A percentile compares a stretch with the other conserved stretches of the same genome.
Conservation (phyloP, 2,329 filamentous ascomycete genomes). For the Aspergillus alliaceus region DNA sequence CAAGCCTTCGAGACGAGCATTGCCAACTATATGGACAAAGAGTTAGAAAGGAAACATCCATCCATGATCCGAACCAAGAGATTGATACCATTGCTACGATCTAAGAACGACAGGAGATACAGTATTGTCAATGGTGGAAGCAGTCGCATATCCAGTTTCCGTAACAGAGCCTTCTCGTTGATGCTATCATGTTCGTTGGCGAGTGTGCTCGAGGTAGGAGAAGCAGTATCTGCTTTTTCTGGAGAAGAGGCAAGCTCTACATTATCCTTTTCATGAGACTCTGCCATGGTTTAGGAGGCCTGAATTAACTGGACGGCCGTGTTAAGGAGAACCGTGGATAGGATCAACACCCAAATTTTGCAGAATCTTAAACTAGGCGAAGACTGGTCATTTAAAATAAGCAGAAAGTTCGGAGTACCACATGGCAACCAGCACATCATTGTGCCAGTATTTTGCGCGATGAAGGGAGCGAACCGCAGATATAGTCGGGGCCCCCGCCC, state of each 20-base stretch:
- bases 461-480: slow-evolving; percentile 8
- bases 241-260: not conserved
- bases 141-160: slow-evolving; percentile 46
- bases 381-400: not conserved
- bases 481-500: not conserved
- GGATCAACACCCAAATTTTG: not conserved
- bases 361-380: not conserved
- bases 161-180: slow-evolving; percentile 41
- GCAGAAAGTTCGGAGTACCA: not conserved
- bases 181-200: slow-evolving; percentile 24
- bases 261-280: slow-evolving; percentile 7
- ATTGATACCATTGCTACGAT: slow-evolving; percentile 41
- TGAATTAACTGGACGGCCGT: not conserved
- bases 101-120: slow-evolving; percentile 47
- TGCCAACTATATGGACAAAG: slow-evolving; percentile 30
- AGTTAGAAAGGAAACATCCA: not conserved
- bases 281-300: slow-evolving; percentile 8
- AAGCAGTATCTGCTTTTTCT: slow-evolving; percentile 1
- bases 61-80: too few relatives aligned
- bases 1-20: slow-evolving; percentile 41
- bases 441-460: slow-evolving; percentile 13
- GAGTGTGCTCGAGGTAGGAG: slow-evolving; percentile 14
- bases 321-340: not conserved
- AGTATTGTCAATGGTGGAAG: slow-evolving; percentile 46
- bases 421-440: slow-evolving; percentile 19